These are phyloP conservation scores for Sphagnurus paluster DNA, from an alignment of 1,284 basidiomycete species.

Conservation along the genomic window DNA sequence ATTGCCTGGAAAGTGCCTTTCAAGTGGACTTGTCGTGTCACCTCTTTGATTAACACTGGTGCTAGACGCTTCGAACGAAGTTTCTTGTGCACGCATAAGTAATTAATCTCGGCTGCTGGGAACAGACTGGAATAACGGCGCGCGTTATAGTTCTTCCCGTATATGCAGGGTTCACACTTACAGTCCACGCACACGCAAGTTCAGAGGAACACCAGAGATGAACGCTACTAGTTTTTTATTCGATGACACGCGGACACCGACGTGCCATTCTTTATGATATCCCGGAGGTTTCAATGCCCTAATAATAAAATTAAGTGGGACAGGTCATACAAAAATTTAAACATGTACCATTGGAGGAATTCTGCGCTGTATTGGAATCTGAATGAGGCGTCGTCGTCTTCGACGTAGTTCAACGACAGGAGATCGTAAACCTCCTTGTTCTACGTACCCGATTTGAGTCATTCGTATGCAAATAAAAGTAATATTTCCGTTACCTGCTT, in stretches of 20 bases:
- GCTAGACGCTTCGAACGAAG: conserved; percentile 93
- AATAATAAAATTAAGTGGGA: background rate
- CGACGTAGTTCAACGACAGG: conserved; percentile 93
- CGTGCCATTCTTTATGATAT: conserved; percentile 92
- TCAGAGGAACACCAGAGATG: conserved; percentile 93
- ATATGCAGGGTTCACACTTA: conserved; percentile 38
- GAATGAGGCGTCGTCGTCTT: conserved; percentile 95
- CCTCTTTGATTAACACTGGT: conserved; percentile 97
- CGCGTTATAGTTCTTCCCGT: background rate
- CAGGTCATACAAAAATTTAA: conserved; percentile 14
- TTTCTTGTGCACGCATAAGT: conserved; percentile 98
- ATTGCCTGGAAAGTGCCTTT: conserved; percentile 95
- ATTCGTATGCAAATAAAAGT: conserved; percentile 1
- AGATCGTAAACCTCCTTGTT: conserved; percentile 92
- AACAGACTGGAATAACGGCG: conserved; percentile 51
- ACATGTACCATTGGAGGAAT: conserved; percentile 84
- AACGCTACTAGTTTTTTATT: conserved; percentile 97
- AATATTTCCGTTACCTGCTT: conserved; percentile 53
- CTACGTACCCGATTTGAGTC: conserved; percentile 37
- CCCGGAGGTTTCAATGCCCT: conserved; percentile 96
- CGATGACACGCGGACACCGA: conserved; percentile 90
- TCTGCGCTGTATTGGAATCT: conserved; percentile 96
- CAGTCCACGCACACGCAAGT: conserved; percentile 79
- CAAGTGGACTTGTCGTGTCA: conserved; percentile 91
- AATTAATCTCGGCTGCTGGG: conserved; percentile 91